phyloP scores from a whole-genome alignment of 2,329 filamentous ascomycete genomes.

The Pyrenophora teres region DNA sequence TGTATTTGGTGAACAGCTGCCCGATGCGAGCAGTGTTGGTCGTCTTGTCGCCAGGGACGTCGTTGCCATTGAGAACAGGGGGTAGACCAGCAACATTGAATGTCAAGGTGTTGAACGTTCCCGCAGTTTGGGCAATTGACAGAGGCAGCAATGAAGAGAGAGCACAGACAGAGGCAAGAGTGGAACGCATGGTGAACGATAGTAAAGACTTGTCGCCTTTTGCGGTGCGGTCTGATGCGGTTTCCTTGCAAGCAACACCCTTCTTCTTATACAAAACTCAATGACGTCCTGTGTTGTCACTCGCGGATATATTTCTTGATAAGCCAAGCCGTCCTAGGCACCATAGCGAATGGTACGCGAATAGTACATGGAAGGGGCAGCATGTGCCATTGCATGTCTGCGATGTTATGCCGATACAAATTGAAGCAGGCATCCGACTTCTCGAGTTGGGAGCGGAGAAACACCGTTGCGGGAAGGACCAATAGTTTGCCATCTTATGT shows the following conservation, averaged over 20 bases:
- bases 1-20: slow-evolving; percentile 59
- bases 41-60: slow-evolving; percentile 65
- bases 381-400: slow-evolving; percentile 18
- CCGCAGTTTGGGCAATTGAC: slow-evolving; percentile 33
- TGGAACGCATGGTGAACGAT: slow-evolving; percentile 19
- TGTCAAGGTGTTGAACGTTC: slow-evolving; percentile 58
- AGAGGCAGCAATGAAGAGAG: slow-evolving; percentile 13
- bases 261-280: slow-evolving; percentile 11
- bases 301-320: slow-evolving; percentile 1
- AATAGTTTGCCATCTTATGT: slow-evolving; percentile 5
- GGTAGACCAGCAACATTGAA: slow-evolving; percentile 68
- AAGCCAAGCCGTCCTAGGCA: neutral
- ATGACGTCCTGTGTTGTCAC: neutral
- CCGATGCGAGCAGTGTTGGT: slow-evolving; percentile 64
- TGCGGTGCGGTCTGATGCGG: neutral
- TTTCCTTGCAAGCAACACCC: neutral
- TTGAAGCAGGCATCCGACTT: slow-evolving; percentile 14
- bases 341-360: slow-evolving; percentile 17
- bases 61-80: slow-evolving; percentile 61
- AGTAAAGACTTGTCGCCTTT: neutral
- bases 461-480: slow-evolving; percentile 18
- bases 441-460: slow-evolving; percentile 4
- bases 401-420: slow-evolving; percentile 4
- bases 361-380: slow-evolving; percentile 10
- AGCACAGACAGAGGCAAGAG: slow-evolving; percentile 8